Evolutionary conservation across 768 basidiomycete genomes (phyloP).

Genomic region (Panaeolus cyanescens): DNA sequence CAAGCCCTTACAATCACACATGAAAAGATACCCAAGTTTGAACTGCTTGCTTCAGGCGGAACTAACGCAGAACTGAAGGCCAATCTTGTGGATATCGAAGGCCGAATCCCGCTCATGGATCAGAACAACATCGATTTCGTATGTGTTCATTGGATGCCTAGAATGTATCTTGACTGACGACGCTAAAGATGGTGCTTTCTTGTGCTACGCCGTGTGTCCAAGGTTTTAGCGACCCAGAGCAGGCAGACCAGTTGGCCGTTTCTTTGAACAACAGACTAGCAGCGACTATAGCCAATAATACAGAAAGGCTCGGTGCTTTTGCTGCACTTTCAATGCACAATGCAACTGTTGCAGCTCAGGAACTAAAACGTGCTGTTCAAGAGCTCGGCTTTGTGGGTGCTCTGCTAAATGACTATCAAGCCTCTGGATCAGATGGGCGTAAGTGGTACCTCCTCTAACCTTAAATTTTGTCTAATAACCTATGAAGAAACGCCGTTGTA

Average conservation of each 20-base stretch:
- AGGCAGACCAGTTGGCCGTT: constrained; percentile 33
- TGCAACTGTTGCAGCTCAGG: constrained; percentile 38
- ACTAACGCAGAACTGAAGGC: constrained; percentile 29
- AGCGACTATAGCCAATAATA: constrained; percentile 37
- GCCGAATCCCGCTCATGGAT: constrained; percentile 37
- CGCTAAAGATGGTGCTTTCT: constrained; percentile 39
- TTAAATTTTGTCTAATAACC: neutral
- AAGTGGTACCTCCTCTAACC: neutral
- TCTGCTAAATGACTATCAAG: constrained; percentile 45
- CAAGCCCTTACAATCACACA: neutral
- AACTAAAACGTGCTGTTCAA: constrained; percentile 38
- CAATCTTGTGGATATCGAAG: constrained; percentile 40
- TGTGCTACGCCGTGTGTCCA: constrained; percentile 40
- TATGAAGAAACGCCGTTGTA: constrained; percentile 34
- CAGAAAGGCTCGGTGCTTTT: constrained; percentile 41
- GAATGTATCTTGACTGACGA: neutral
- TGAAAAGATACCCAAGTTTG: neutral
- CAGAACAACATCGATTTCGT: constrained; percentile 40
- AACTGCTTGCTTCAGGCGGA: constrained; percentile 23
- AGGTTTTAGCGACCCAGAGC: constrained; percentile 34
- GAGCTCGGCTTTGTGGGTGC: constrained; percentile 43
- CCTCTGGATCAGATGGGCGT: constrained; percentile 42
- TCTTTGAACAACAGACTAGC: constrained; percentile 38
- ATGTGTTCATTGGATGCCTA: constrained; percentile 1
- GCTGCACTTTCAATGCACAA: constrained; percentile 47